phyloP scores from a whole-genome alignment of 208 protist species.

The Acanthamoeba rhysodes region DNA sequence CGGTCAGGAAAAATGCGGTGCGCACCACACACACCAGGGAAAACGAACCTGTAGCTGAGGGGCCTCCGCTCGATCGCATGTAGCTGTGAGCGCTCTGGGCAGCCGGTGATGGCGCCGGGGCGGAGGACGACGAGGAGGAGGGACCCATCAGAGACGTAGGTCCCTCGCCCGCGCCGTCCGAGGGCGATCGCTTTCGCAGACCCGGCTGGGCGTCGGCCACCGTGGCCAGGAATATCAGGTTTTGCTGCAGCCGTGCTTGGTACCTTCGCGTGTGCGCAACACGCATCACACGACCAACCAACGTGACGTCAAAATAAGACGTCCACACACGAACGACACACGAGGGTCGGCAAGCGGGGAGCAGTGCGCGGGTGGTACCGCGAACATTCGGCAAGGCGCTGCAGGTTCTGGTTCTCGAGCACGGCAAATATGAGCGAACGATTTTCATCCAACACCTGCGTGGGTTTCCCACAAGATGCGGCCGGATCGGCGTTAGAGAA shows the following conservation, averaged over 20 bases:
- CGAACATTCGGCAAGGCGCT: background rate
- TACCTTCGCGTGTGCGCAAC: conserved; percentile 16
- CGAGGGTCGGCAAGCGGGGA: background rate
- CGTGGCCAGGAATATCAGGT: conserved; percentile 69
- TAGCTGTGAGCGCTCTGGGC: background rate
- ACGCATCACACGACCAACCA: background rate
- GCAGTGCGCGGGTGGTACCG: background rate
- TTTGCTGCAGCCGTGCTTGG: conserved; percentile 54
- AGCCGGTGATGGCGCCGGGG: background rate
- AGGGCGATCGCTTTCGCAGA: background rate
- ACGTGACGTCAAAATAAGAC: too few species aligned
- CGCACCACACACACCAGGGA: background rate
- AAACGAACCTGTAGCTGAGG: background rate
- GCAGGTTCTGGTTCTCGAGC: conserved; percentile 58
- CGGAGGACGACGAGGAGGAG: background rate
- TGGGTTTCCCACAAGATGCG: too few species aligned
- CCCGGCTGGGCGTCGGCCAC: conserved; percentile 48
- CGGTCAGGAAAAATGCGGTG: background rate
- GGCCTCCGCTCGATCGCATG: background rate
- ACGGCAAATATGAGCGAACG: conserved; percentile 48
- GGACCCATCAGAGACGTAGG: background rate
- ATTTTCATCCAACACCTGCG: conserved; percentile 62
- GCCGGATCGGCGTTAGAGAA: background rate
- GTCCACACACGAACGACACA: background rate
- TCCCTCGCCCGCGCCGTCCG: background rate